Evolutionary conservation across 2,329 filamentous ascomycete species (phyloP), one percentile per base, ranked within the genome.

Genomic region (Xylaria sp.): DNA sequence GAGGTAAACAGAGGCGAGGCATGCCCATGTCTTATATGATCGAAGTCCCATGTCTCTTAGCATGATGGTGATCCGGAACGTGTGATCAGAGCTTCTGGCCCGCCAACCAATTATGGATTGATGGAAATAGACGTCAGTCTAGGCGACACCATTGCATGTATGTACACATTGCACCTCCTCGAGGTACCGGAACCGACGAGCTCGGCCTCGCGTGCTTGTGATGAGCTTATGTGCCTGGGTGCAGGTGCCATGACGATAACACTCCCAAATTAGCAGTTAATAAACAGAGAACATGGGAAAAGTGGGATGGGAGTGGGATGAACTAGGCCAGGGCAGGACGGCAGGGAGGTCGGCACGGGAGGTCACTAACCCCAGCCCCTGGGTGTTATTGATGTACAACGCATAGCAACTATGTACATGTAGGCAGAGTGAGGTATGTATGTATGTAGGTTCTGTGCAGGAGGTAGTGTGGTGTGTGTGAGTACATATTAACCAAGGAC

Each of bases 21-120:
- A 71, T 65, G 64, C 50, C 21, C 47, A 36, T 67, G 61, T 67
- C 67, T 71, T 71, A 71, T 71, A 71, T 71, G 56, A 34, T 42
- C 14, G 17, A 59, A 54, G 12, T 36, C 19, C 30, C 27, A 68
- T 64, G 56, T 66, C 24, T n/a, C 39, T 61, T 60, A 42, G 62
- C 68, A 70, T 63, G 61, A 27, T 34, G 58, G 24, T 48, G 59
- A 58, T 50, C n/a, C 48, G 65, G 65, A 59, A 65, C 62, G 61
- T 66, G 65, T 66, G 68, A 70, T 69, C 59, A 51, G 58, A 27
- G 50, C 42, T 61, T 27, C 45, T 12, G 34, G 42, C 61, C 54
- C 24, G 53, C 27, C 30, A 32, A 47, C 14, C 14, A 50, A 65
- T 32, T 63, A 51, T 32, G 61, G 61, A 61, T 36, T 56, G 55